Percentiles rank a stretch among this genome's conserved stretches.
Conservation (phyloP, 2,329 filamentous ascomycete species). For the Penicillium fuscoglaucum region DNA sequence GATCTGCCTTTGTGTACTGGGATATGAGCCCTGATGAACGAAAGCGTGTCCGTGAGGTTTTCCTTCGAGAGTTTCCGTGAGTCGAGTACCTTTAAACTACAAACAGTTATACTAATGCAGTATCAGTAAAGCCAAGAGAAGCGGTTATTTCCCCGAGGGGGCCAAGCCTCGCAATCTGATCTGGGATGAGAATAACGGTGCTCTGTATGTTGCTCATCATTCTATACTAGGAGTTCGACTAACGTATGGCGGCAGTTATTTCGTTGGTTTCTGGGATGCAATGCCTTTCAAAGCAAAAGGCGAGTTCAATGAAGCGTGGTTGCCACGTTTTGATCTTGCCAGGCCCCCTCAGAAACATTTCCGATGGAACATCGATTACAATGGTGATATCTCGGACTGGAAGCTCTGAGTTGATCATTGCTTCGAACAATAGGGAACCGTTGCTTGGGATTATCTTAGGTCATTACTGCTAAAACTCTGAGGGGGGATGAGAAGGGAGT, state of each 20-base stretch:
- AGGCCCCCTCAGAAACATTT: background rate
- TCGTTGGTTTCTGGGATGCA: background rate
- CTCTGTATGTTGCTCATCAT: background rate
- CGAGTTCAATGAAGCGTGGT: background rate
- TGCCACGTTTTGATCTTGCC: background rate
- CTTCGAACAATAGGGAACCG: too few relatives aligned
- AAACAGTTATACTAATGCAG: background rate
- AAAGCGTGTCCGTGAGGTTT: too few relatives aligned
- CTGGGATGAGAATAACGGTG: background rate
- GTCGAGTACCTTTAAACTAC: background rate
- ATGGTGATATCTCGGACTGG: background rate
- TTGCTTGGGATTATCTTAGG: background rate
- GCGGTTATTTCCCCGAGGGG: background rate
- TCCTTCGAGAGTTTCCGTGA: background rate
- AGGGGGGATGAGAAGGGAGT: background rate
- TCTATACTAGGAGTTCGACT: background rate
- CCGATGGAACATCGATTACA: background rate
- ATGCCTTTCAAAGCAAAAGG: background rate
- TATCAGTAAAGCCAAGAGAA: background rate
- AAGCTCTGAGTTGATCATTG: background rate
- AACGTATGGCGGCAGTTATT: background rate
- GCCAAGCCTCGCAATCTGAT: background rate
- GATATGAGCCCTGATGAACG: too few relatives aligned
- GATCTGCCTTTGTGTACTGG: too few relatives aligned
- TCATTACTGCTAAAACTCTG: background rate